Percentiles rank a stretch among this genome's conserved stretches.
These are phyloP conservation scores for Pseudocercospora crystallina DNA, from an alignment of 2,329 filamentous ascomycete species.

Conservation along the genomic window DNA sequence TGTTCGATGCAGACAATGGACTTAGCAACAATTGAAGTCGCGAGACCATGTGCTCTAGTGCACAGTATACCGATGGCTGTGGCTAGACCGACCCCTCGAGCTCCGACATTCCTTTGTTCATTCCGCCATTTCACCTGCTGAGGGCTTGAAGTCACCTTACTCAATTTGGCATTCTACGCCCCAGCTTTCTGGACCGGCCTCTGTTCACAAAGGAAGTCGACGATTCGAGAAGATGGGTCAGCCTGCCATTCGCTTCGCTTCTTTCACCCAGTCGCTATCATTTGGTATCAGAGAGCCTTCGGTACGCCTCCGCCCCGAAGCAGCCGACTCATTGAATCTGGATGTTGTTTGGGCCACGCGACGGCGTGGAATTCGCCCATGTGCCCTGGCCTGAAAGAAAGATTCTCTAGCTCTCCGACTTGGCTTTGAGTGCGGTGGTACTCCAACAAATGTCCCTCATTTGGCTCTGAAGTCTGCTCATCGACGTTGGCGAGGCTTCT, in stretches of 20 bases:
- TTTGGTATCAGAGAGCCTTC: not conserved
- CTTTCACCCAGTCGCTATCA: slow-evolving; percentile 1
- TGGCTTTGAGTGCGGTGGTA: not conserved
- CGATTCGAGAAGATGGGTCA: not conserved
- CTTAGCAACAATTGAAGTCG: too few relatives aligned
- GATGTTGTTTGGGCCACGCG: slow-evolving; percentile 14
- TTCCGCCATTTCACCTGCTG: slow-evolving; percentile 9
- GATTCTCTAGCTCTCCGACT: not conserved
- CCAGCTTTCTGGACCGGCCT: not conserved
- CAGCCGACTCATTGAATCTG: not conserved
- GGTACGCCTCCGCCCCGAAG: not conserved
- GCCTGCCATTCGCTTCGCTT: not conserved
- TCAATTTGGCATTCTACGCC: not conserved
- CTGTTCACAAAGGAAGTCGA: not conserved
- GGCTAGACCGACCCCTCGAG: too few relatives aligned
- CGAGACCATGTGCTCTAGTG: too few relatives aligned
- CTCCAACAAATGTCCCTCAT: slow-evolving; percentile 1
- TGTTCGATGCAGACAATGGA: too few relatives aligned
- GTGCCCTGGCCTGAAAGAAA: not conserved
- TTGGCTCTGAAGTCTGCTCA: not conserved
- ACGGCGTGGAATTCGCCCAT: slow-evolving; percentile 11
- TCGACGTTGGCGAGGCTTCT: not conserved
- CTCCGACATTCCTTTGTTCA: slow-evolving; percentile 8
- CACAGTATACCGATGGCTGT: too few relatives aligned
- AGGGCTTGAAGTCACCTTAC: not conserved